Percentiles rank a stretch among this genome's conserved stretches.
phyloP scores from a whole-genome alignment of 129 eudicot genomes.

The Flaveria linearis region DNA sequence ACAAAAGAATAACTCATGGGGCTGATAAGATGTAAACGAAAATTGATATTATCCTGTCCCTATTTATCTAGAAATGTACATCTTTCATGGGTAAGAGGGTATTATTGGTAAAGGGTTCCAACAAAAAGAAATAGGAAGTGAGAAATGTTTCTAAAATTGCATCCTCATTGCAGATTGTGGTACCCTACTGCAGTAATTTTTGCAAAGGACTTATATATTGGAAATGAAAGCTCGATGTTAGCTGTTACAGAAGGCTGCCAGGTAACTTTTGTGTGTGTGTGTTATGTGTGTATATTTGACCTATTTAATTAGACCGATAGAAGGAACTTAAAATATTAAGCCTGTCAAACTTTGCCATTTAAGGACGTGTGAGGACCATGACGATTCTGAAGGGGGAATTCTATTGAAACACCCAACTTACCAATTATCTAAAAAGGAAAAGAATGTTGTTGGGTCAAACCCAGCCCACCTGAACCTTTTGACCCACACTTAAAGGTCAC shows the following conservation, averaged over 20 bases:
- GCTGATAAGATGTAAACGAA: not conserved
- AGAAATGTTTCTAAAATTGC: conserved; percentile 9
- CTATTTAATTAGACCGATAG: not conserved
- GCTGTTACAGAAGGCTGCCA: conserved; percentile 89
- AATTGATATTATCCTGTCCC: not conserved
- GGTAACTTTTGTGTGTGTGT: conserved; percentile 39
- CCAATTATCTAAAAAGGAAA: not conserved
- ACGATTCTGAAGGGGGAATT: not conserved
- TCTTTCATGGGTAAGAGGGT: not conserved
- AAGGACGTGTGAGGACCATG: conserved; percentile 3
- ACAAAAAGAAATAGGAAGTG: not conserved
- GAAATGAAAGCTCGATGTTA: conserved; percentile 59
- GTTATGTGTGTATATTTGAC: not conserved
- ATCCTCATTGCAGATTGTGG: conserved; percentile 64
- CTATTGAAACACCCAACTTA: conserved; percentile 12
- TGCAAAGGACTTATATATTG: conserved; percentile 37
- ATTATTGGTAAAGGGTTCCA: not conserved
- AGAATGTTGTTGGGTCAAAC: not conserved
- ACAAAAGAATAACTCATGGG: not conserved
- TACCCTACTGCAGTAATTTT: conserved; percentile 70
- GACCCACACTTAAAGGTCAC: conserved; percentile 2
- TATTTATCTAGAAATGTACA: not conserved
- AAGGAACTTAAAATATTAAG: not conserved
- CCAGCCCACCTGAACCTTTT: not conserved
- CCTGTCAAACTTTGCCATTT: not conserved